A percentile compares a stretch with the other conserved stretches of the same genome.
phyloP scores from a whole-genome alignment of 2,329 filamentous ascomycete species.

The Botryotinia narcissicola region DNA sequence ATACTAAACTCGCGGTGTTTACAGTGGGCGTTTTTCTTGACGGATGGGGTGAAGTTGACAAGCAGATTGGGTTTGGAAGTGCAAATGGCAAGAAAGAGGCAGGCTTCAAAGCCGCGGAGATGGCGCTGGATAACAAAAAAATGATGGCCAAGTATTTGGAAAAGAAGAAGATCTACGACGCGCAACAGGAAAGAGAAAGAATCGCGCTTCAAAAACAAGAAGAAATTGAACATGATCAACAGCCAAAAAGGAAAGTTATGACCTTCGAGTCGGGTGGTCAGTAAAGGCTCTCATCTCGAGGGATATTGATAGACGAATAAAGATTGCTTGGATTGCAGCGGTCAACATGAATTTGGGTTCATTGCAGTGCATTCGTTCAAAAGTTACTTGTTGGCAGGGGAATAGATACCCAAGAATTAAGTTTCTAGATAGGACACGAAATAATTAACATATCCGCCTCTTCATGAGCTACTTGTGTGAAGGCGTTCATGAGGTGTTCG shows the following conservation, averaged over 20 bases:
- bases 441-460: background rate
- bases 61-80: conserved; percentile 61
- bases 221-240: background rate
- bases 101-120: conserved; percentile 61
- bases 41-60: conserved; percentile 63
- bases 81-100: conserved; percentile 69
- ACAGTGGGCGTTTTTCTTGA: conserved; percentile 63
- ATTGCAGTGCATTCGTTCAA: background rate
- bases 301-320: background rate
- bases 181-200: conserved; percentile 35
- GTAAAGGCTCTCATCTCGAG: background rate
- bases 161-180: conserved; percentile 47
- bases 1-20: conserved; percentile 55
- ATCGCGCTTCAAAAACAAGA: conserved; percentile 25
- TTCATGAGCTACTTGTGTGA: background rate
- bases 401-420: conserved; percentile 1
- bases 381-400: background rate
- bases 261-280: background rate
- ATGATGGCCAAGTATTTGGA: conserved; percentile 49
- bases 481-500: conserved; percentile 13
- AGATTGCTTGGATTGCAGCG: background rate
- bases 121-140: conserved; percentile 65
- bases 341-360: background rate
- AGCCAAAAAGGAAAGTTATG: background rate
- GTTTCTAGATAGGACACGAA: background rate